Evolutionary conservation across 179 eudicot species (phyloP), one percentile per base, ranked within the genome.

Genomic region (Corrigiola litoralis): DNA sequence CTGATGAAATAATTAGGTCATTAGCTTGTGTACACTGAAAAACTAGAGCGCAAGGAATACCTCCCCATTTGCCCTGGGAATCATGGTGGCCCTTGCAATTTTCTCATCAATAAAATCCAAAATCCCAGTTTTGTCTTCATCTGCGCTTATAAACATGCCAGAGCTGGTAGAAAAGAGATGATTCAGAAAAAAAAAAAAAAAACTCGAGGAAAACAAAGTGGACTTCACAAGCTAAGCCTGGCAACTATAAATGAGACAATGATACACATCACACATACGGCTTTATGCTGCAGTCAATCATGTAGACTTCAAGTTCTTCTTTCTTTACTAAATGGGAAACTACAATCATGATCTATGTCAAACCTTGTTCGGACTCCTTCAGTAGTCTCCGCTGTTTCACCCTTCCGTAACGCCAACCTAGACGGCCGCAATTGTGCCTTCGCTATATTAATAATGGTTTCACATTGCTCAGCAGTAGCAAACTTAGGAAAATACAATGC

Each of bases 81-180:
- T 83, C 96, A 87, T 83, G n/a, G 98, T 82, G 53, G 84, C 98
- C 83, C 83, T 87, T 58, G 94, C 86, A 76, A 92, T 89, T 80
- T 89, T 92, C 70, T 77, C 82, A 84, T 92, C 98, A 63, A 92
- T 82, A 48, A 73, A 72, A 68, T 82, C 96, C 82, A 92, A 75
- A 61, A 81, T 68, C 74, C 98, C 96, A 57, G 88, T 89, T 80
- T 83, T 84, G 77, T 92, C 98, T 77, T 92, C 95, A 42, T 82
- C 85, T 74, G 96, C 83, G 65, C 95, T 84, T 17, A 92, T 82
- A 76, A 92, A 92, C 88, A 79, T 89, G 38, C 98, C 98, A 70
- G 98, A 89, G 67, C 98, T 92, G 77, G 71, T 70, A 57, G 53
- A 67, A 66, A n/a, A 52, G 23, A 37, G 4, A 40, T 48, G 31